These are phyloP conservation scores for Fusarium sp. DNA, from an alignment of 2,329 filamentous ascomycete genomes.

Conservation along the genomic window DNA sequence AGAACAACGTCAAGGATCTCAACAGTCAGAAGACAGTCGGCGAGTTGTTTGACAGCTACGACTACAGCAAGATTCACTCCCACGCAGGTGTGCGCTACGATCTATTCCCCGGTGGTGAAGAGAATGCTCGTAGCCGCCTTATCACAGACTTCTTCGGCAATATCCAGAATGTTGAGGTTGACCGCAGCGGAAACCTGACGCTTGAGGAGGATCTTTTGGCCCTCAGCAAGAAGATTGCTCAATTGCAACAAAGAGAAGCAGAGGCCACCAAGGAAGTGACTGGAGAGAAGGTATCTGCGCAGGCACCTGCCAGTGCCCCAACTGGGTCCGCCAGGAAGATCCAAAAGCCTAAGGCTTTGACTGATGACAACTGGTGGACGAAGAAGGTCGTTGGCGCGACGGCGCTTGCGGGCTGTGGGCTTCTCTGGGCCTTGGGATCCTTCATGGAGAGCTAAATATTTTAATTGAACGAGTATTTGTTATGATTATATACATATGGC, in stretches of 20 bases:
- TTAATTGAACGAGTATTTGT: not conserved
- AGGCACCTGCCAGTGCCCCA: conserved; percentile 47
- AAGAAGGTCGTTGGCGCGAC: conserved; percentile 74
- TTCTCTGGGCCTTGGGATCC: conserved; percentile 70
- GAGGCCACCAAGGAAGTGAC: conserved; percentile 54
- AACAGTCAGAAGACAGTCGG: conserved; percentile 90
- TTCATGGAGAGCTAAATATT: conserved; percentile 57
- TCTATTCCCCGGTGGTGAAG: conserved; percentile 87
- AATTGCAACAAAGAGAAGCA: conserved; percentile 63
- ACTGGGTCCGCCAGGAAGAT: conserved; percentile 49
- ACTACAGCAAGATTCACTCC: conserved; percentile 93
- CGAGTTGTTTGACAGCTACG: conserved; percentile 96
- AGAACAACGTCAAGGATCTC: conserved; percentile 87
- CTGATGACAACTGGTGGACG: conserved; percentile 74
- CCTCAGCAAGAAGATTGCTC: conserved; percentile 76
- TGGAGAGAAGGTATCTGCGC: conserved; percentile 43
- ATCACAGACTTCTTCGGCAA: conserved; percentile 99
- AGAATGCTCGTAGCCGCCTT: conserved; percentile 79
- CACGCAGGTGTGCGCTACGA: conserved; percentile 94
- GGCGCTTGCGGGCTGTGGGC: conserved; percentile 70
- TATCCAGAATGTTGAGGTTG: conserved; percentile 95
- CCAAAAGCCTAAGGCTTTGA: conserved; percentile 67
- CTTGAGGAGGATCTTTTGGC: conserved; percentile 80
- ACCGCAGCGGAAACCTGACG: conserved; percentile 68
- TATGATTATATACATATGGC: conserved; percentile 4